Evolutionary conservation across 331 rosid species (phyloP), one percentile per base, ranked within the genome.

Genomic region (Phaseolus coccineus): DNA sequence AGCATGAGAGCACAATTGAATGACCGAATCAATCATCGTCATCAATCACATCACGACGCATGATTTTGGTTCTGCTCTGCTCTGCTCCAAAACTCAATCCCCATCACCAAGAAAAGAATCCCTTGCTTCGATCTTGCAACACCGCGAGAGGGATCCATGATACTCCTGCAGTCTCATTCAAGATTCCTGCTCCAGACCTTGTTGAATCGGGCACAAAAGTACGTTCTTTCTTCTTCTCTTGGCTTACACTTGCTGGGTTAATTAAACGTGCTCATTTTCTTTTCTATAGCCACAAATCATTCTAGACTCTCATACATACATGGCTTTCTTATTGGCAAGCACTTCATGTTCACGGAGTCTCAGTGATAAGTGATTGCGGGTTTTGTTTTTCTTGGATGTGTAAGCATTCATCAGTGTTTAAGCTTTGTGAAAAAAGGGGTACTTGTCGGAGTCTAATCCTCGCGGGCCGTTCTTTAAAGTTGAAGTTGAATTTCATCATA

Each of bases 111-210:
- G 71, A 65, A 65, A 65, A 27, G 50, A 65, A 65, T 65, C 69
- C 69, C 69, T 33, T 27, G 69, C 44, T 7, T 63, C 8, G 50
- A 35, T 65, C 58, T 47, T 25, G 61, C 30, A 19, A 47, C 33
- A 35, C 35, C 48, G 24, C 72, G 24, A 9, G 14, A 44, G 74
- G 67, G 78, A 84, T 80, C 87, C 62, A 95, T 93, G 99, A 89
- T 95, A 63, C 93, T 95, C n/a, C 77, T 95, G 83, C 99, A 90
- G 86, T 90, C 99, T 56, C 97, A 95, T 68, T 95, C 99, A 3
- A 89, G 97, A 85, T 95, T 95, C 81, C 85, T 95, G 74, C 97
- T 89, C 25, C 97, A 95, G 83, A 91, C 96, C 76, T 59, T 95
- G 81, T 39, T 82, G 27, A 95, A 85, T 91, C 96, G 97, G 65